Evolutionary conservation across 495 filamentous ascomycete species (phyloP).

Genomic region (Aspergillus nanangensis): DNA sequence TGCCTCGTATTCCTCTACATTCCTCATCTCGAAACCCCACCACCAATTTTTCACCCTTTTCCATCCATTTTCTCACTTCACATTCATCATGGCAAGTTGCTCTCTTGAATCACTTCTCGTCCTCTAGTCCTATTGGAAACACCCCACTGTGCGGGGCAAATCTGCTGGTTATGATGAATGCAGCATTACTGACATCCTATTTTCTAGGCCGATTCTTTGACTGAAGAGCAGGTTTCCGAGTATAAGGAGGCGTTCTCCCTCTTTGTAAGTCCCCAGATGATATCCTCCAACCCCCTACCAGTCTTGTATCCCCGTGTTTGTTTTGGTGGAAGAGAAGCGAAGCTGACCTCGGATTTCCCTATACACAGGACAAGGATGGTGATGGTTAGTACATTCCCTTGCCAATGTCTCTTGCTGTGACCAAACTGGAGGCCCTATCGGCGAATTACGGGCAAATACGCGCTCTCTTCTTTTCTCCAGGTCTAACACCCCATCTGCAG

Average conservation of each 20-base stretch:
- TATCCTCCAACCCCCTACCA: neutral
- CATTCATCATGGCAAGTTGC: slow-evolving; percentile 31
- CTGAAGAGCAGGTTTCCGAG: slow-evolving; percentile 99
- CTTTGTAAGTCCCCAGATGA: slow-evolving; percentile 69
- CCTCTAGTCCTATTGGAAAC: neutral
- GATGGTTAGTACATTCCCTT: slow-evolving; percentile 76
- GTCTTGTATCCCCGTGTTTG: neutral
- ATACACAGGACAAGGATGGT: slow-evolving; percentile 92
- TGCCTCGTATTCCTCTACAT: slow-evolving; percentile 7
- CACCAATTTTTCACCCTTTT: slow-evolving; percentile 14
- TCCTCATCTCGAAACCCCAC: slow-evolving; percentile 7
- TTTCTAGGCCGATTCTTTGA: slow-evolving; percentile 80
- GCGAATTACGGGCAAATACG: no score
- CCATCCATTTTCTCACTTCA: slow-evolving; percentile 10
- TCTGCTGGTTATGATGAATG: slow-evolving; percentile 15
- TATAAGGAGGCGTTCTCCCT: slow-evolving; percentile 99
- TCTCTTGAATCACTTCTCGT: neutral
- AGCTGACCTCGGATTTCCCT: slow-evolving; percentile 15
- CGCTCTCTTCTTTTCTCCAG: no score
- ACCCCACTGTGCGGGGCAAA: slow-evolving; percentile 40
- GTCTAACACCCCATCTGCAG: slow-evolving; percentile 36
- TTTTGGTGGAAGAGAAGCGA: slow-evolving; percentile 2
- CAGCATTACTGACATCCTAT: slow-evolving; percentile 19
- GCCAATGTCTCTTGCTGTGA: slow-evolving; percentile 1
- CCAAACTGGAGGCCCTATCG: no score